These are phyloP conservation scores for Hypoxylon sp. DNA, from an alignment of 2,329 filamentous ascomycete genomes.

Conservation along the genomic window DNA sequence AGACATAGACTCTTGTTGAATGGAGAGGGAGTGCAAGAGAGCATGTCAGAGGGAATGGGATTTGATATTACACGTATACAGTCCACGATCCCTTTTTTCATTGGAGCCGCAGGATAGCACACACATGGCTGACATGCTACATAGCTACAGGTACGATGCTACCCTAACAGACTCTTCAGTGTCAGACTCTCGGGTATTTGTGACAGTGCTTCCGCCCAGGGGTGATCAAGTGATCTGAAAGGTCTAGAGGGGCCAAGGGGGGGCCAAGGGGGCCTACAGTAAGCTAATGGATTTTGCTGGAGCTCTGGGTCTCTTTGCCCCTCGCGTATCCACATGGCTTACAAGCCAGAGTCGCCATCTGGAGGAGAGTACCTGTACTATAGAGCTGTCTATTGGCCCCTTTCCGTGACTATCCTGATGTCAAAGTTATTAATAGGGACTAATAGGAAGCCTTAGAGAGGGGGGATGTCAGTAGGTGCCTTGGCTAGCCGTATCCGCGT, in stretches of 20 bases:
- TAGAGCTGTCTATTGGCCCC: slow-evolving; percentile 4
- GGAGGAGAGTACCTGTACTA: neutral
- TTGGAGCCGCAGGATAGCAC: slow-evolving; percentile 28
- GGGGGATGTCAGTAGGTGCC: slow-evolving; percentile 10
- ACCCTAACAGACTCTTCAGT: neutral
- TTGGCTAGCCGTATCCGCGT: slow-evolving; percentile 27
- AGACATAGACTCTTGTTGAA: slow-evolving; percentile 28
- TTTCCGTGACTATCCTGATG: slow-evolving; percentile 2
- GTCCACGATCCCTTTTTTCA: slow-evolving; percentile 1
- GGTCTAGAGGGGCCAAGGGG: neutral
- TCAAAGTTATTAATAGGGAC: slow-evolving; percentile 31
- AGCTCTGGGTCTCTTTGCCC: slow-evolving; percentile 17
- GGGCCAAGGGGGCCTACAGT: neutral
- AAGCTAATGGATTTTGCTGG: slow-evolving; percentile 25
- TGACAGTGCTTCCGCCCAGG: neutral
- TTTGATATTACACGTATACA: slow-evolving; percentile 16
- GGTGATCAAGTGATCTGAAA: neutral
- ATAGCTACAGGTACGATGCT: neutral
- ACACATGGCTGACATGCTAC: too few species aligned
- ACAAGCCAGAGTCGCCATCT: slow-evolving; percentile 13
- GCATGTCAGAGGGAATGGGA: neutral
- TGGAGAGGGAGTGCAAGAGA: slow-evolving; percentile 3
- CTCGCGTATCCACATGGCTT: slow-evolving; percentile 21
- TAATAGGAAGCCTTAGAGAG: neutral
- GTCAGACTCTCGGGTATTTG: neutral